phyloP scores from a whole-genome alignment of 1,284 basidiomycete species.

The Golubevia pallescens region DNA sequence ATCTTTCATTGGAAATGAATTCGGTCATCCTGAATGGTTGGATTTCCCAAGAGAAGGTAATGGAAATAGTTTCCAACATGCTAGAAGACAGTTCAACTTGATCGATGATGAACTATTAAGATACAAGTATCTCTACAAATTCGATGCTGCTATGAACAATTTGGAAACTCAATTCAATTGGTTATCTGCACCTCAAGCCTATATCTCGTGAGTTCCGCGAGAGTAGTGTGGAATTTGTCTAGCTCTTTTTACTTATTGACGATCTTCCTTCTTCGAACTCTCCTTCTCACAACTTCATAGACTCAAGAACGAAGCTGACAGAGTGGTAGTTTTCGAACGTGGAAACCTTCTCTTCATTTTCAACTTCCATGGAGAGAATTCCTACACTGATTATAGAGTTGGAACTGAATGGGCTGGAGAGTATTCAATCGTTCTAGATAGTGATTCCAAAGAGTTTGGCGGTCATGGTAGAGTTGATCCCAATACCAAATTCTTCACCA shows the following conservation, averaged over 20 bases:
- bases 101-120: constrained; percentile 38
- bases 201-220: constrained; percentile 25
- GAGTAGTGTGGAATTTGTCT: not conserved
- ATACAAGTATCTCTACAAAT: constrained; percentile 47
- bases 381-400: constrained; percentile 90
- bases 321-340: constrained; percentile 90
- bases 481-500: constrained; percentile 77
- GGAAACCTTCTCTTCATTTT: constrained; percentile 91
- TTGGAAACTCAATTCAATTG: constrained; percentile 31
- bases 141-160: constrained; percentile 50
- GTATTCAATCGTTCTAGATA: constrained; percentile 80
- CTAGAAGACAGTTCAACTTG: constrained; percentile 49
- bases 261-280: not conserved
- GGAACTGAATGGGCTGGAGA: constrained; percentile 86
- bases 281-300: not conserved
- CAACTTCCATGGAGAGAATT: constrained; percentile 89
- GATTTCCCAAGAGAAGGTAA: constrained; percentile 54
- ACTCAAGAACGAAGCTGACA: constrained; percentile 70
- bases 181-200: constrained; percentile 47
- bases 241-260: not conserved
- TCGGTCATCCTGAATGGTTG: constrained; percentile 57
- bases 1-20: constrained; percentile 55
- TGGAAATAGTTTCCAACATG: constrained; percentile 47
- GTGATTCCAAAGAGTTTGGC: constrained; percentile 84
- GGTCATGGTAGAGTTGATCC: constrained; percentile 82